Conservation (phyloP, 371 early-diverging fungal species). For the Rhizopus delemar region DNA sequence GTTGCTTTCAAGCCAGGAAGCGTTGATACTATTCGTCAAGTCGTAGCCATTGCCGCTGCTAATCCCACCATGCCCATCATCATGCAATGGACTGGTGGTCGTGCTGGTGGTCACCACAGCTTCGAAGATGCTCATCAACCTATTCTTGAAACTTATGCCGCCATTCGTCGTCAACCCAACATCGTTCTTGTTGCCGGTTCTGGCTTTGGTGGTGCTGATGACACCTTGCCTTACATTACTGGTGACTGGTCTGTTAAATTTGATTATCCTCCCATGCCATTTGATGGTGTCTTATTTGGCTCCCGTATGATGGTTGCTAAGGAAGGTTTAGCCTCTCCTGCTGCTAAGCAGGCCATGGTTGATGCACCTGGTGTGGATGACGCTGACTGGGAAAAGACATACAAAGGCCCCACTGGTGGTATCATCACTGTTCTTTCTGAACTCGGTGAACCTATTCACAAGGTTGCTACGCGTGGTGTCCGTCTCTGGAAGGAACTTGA, state of each 20-base stretch:
- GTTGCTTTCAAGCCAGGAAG: constrained; percentile 94
- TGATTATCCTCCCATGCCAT: constrained; percentile 93
- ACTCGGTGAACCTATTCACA: constrained; percentile 96
- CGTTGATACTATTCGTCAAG: constrained; percentile 80
- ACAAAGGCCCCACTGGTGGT: constrained; percentile 89
- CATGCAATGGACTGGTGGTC: constrained; percentile 97
- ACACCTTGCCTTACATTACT: constrained; percentile 91
- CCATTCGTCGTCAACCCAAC: constrained; percentile 85
- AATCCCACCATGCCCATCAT: constrained; percentile 90
- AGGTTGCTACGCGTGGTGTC: constrained; percentile 94
- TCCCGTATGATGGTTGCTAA: constrained; percentile 96
- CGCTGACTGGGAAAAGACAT: constrained; percentile 90
- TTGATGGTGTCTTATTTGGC: constrained; percentile 92
- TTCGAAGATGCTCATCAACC: constrained; percentile 96
- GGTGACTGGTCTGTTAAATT: constrained; percentile 90
- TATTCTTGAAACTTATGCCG: constrained; percentile 90
- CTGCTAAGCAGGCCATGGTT: constrained; percentile 91
- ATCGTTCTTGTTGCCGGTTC: constrained; percentile 90
- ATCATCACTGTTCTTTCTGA: constrained; percentile 94
- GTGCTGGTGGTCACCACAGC: constrained; percentile 96
- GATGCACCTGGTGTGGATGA: constrained; percentile 89
- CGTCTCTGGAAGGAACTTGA: constrained; percentile 95
- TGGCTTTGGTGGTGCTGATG: constrained; percentile 91
- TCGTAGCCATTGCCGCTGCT: constrained; percentile 82
- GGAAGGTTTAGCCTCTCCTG: constrained; percentile 83